Percentiles rank a stretch among this genome's conserved stretches.
Conservation (phyloP, 2,329 filamentous ascomycete species). For the Pyrenophora graminea region DNA sequence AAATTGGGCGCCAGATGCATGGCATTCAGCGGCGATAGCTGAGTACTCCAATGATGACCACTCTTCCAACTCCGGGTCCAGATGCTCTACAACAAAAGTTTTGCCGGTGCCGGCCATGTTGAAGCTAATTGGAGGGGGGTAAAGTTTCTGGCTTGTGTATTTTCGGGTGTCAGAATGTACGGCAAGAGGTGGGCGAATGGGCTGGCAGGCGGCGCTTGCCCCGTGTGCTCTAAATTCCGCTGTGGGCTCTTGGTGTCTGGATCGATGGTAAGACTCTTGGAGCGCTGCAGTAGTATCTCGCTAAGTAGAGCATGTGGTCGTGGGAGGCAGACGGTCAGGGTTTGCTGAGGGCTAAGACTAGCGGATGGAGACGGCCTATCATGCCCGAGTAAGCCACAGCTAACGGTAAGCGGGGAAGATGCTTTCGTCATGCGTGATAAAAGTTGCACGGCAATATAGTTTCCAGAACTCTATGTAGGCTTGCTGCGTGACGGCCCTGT, state of each 20-base stretch:
- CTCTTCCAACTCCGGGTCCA: constrained; percentile 88
- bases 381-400: constrained; percentile 7
- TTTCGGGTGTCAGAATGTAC: constrained; percentile 8
- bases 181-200: constrained; percentile 6
- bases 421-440: background rate
- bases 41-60: constrained; percentile 96
- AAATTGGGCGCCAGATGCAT: constrained; percentile 69
- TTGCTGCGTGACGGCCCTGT: constrained; percentile 5
- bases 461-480: constrained; percentile 1
- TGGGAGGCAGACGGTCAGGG: constrained; percentile 21
- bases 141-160: constrained; percentile 15
- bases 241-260: constrained; percentile 6
- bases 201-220: background rate
- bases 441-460: constrained; percentile 7
- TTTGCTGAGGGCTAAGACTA: constrained; percentile 16
- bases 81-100: constrained; percentile 93
- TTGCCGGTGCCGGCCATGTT: constrained; percentile 53
- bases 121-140: constrained; percentile 14
- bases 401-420: constrained; percentile 12
- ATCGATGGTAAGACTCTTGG: constrained; percentile 26
- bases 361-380: constrained; percentile 22
- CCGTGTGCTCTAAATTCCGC: background rate
- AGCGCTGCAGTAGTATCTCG: constrained; percentile 36
- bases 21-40: constrained; percentile 81
- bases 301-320: constrained; percentile 28